Conservation (phyloP, 176 grass and related monocot species). For the Eragrostis curvula region DNA sequence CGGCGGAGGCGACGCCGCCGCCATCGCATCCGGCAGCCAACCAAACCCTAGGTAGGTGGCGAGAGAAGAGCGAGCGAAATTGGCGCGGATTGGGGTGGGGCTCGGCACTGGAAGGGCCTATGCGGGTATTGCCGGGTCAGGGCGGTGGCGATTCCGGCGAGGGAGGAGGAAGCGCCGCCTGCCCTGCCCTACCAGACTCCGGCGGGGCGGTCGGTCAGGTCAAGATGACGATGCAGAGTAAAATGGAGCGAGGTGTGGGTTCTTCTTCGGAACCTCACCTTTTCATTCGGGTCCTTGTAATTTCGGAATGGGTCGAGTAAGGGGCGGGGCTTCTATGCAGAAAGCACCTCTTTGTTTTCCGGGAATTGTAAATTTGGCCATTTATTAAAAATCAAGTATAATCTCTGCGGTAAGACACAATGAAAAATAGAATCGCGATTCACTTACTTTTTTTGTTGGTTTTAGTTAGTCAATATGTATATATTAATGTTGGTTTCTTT, state of each 20-base stretch:
- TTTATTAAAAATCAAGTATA: too few relatives aligned
- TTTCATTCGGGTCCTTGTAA: background rate
- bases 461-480: too few relatives aligned
- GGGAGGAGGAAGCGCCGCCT: too few relatives aligned
- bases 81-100: background rate
- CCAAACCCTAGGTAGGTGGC: constrained; percentile 46
- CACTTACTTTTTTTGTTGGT: too few relatives aligned
- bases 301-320: too few relatives aligned
- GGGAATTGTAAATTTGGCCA: too few relatives aligned
- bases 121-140: background rate
- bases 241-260: background rate
- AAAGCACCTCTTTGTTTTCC: too few relatives aligned
- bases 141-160: background rate
- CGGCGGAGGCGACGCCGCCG: background rate
- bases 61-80: background rate
- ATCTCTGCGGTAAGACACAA: too few relatives aligned
- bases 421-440: too few relatives aligned
- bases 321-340: too few relatives aligned
- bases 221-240: background rate
- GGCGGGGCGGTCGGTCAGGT: background rate
- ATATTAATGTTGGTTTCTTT: too few relatives aligned
- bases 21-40: constrained; percentile 43
- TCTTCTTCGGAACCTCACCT: background rate
- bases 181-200: background rate
- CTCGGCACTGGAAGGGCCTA: background rate